A percentile compares a stretch with the other conserved stretches of the same genome.
phyloP scores from a whole-genome alignment of 2,329 filamentous ascomycete species.

The Neofusicoccum parvum region DNA sequence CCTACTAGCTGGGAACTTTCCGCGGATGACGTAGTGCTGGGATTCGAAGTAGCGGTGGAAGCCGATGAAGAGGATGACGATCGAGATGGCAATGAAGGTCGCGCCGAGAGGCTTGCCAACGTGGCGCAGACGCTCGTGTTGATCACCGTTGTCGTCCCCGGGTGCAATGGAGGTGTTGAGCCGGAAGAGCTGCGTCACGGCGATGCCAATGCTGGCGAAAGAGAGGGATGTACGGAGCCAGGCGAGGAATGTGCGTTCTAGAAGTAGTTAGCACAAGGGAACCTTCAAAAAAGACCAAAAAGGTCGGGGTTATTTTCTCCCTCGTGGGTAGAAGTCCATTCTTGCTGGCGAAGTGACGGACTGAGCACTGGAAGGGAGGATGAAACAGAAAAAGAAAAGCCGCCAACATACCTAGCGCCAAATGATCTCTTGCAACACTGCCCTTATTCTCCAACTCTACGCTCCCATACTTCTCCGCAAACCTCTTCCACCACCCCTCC shows the following conservation, averaged over 20 bases:
- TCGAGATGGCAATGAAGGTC: constrained; percentile 74
- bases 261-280: neutral
- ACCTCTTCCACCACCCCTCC: constrained; percentile 55
- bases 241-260: constrained; percentile 81
- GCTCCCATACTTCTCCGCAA: constrained; percentile 62
- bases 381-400: neutral
- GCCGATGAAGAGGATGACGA: constrained; percentile 73
- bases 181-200: constrained; percentile 81
- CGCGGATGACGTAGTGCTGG: constrained; percentile 77
- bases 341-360: too few relatives aligned
- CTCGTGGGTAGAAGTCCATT: too few relatives aligned
- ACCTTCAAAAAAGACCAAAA: neutral
- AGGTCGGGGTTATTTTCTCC: neutral
- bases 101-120: constrained; percentile 75
- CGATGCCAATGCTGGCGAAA: constrained; percentile 81
- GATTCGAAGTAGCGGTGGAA: constrained; percentile 78
- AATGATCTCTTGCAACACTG: constrained; percentile 78
- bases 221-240: constrained; percentile 82
- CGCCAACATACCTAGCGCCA: constrained; percentile 68
- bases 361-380: neutral
- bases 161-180: constrained; percentile 66
- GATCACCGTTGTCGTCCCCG: constrained; percentile 23
- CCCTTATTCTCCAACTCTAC: constrained; percentile 86
- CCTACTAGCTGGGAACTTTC: constrained; percentile 78
- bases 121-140: constrained; percentile 51